Evolutionary conservation across 805 yeast genomes (phyloP).

Genomic region (Teunomyces aglyptinius): DNA sequence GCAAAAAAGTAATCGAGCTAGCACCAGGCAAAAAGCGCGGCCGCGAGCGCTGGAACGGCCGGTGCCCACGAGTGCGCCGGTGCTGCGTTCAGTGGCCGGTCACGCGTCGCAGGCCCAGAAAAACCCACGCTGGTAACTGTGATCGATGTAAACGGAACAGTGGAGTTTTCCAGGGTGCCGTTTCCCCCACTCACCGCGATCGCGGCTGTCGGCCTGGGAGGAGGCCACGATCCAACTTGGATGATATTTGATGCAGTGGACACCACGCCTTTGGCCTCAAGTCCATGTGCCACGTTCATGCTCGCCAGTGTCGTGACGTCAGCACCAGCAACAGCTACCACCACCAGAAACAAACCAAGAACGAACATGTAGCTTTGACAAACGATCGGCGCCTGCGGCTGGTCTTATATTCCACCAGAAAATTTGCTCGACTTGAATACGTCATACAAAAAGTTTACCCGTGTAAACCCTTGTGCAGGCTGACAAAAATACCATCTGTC

Average conservation of each 20-base stretch:
- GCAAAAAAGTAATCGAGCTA: not conserved
- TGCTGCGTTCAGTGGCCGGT: not conserved
- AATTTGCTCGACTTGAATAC: not conserved
- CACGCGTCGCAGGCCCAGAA: too few species aligned
- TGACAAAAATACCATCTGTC: too few species aligned
- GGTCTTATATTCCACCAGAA: not conserved
- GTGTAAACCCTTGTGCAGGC: not conserved
- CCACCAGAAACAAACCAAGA: not conserved
- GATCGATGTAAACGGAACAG: not conserved
- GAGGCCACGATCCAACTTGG: not conserved
- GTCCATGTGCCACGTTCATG: not conserved
- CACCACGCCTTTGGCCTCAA: not conserved
- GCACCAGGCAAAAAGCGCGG: not conserved
- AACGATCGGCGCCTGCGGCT: too few species aligned
- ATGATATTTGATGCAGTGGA: not conserved
- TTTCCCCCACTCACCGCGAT: not conserved
- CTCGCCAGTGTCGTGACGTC: not conserved
- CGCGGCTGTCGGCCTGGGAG: not conserved
- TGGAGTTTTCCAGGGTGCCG: not conserved
- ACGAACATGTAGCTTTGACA: not conserved
- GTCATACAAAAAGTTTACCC: not conserved
- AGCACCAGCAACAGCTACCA: not conserved
- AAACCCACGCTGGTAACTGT: constrained; percentile 1
- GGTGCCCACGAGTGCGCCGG: not conserved
- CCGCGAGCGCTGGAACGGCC: not conserved